A percentile compares a stretch with the other conserved stretches of the same genome.
Conservation (phyloP, 164 flowering plant species). For the Paratinospora sagittata region DNA sequence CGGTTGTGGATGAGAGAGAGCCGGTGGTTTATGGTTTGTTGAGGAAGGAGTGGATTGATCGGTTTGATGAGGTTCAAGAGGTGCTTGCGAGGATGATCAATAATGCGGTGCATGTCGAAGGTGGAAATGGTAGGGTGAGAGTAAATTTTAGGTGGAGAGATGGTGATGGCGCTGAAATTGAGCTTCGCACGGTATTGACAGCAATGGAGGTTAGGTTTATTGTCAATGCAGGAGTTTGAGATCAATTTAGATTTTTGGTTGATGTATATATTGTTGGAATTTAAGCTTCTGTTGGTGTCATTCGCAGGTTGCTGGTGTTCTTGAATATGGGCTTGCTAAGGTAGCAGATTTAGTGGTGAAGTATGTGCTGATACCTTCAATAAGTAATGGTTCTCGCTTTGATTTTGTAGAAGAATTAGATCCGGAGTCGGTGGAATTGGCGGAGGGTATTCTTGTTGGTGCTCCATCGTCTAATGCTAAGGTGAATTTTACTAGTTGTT, state of each 20-base stretch:
- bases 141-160: constrained; percentile 31
- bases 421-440: constrained; percentile 24
- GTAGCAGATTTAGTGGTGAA: constrained; percentile 71
- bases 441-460: constrained; percentile 38
- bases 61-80: constrained; percentile 81
- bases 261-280: background rate
- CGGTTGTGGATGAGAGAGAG: constrained; percentile 28
- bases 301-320: constrained; percentile 59
- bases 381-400: constrained; percentile 29
- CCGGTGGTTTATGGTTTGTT: constrained; percentile 61
- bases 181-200: constrained; percentile 52
- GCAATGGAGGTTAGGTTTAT: constrained; percentile 73
- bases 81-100: constrained; percentile 51
- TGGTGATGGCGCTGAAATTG: constrained; percentile 33
- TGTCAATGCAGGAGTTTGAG: background rate
- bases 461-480: constrained; percentile 31
- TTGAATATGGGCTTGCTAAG: constrained; percentile 83
- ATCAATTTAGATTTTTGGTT: background rate
- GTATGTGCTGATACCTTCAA: constrained; percentile 53
- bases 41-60: constrained; percentile 60
- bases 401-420: constrained; percentile 43
- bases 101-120: constrained; percentile 52
- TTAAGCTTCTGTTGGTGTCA: constrained; percentile 6
- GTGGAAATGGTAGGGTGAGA: constrained; percentile 28
- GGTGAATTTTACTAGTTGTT: constrained; percentile 30